Conservation (phyloP, 371 early-diverging fungal species). For the Chytridium lagenaria region DNA sequence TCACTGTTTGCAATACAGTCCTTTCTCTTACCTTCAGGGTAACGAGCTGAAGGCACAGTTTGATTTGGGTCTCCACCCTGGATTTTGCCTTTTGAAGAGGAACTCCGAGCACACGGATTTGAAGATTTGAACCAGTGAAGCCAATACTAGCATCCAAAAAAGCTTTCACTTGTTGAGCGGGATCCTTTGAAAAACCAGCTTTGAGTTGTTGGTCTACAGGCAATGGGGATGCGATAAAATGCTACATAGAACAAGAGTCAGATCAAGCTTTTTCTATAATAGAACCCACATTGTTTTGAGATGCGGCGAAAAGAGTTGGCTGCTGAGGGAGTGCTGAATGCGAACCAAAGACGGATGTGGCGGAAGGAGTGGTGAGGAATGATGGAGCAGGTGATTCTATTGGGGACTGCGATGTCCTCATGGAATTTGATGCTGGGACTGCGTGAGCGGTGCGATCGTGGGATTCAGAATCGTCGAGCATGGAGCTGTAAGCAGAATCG, state of each 20-base stretch:
- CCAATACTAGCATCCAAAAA: constrained; percentile 27
- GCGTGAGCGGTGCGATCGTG: too few relatives aligned
- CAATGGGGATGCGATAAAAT: background rate
- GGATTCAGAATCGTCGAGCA: background rate
- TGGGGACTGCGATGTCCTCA: constrained; percentile 11
- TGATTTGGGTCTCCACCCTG: constrained; percentile 93
- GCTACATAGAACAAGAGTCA: background rate
- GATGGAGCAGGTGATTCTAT: background rate
- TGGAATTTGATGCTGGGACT: background rate
- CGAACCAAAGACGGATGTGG: background rate
- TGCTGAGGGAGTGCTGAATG: background rate
- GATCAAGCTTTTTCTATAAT: background rate
- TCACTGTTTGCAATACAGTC: too few relatives aligned
- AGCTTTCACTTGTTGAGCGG: constrained; percentile 22
- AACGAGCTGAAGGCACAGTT: constrained; percentile 83
- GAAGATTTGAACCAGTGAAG: constrained; percentile 35
- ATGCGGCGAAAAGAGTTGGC: background rate
- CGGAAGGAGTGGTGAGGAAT: background rate
- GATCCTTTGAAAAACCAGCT: background rate
- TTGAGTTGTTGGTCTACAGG: background rate
- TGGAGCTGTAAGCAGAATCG: constrained; percentile 16
- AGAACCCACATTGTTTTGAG: background rate
- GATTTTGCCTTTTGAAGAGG: constrained; percentile 85
- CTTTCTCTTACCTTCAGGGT: constrained; percentile 62
- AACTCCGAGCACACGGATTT: constrained; percentile 75